Conservation (phyloP, 768 basidiomycete species). For the Hortiboletus flavorubellus region DNA sequence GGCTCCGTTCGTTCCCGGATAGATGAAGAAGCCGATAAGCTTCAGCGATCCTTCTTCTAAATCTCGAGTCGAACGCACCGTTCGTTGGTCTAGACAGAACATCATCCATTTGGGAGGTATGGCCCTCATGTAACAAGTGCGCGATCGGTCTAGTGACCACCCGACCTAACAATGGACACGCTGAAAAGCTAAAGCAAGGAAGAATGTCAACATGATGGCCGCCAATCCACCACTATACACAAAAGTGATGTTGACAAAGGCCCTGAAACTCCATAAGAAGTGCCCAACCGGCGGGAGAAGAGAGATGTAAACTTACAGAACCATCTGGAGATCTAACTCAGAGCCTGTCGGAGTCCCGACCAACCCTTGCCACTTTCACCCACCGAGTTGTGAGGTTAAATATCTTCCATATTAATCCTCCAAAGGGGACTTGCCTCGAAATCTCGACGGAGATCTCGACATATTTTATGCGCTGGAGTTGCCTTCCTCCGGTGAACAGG, state of each 20-base stretch:
- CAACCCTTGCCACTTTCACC: constrained; percentile 16
- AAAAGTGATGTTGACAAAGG: constrained; percentile 21
- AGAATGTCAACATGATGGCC: constrained; percentile 23
- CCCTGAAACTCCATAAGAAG: constrained; percentile 20
- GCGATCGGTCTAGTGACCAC: constrained; percentile 11
- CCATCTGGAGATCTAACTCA: constrained; percentile 22
- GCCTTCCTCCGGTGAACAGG: not conserved
- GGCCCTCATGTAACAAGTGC: constrained; percentile 20
- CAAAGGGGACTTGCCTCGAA: constrained; percentile 17
- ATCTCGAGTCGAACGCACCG: constrained; percentile 12
- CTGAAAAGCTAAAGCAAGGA: constrained; percentile 18
- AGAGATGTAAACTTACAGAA: constrained; percentile 11
- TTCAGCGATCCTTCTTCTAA: constrained; percentile 21
- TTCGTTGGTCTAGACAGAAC: constrained; percentile 12
- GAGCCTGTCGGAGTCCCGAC: constrained; percentile 8
- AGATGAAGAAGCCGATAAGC: constrained; percentile 24
- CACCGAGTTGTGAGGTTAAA: constrained; percentile 1
- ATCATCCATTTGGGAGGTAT: constrained; percentile 12
- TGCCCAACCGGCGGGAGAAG: constrained; percentile 27
- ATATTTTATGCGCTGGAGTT: constrained; percentile 1
- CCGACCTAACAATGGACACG: constrained; percentile 9
- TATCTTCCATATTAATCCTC: constrained; percentile 28
- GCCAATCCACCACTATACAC: constrained; percentile 17
- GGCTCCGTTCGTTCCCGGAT: constrained; percentile 18
- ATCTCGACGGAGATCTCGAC: constrained; percentile 14